Percentiles rank a stretch among this genome's conserved stretches.
phyloP scores from a whole-genome alignment of 2,329 filamentous ascomycete species.

The Fonsecaea erecta region DNA sequence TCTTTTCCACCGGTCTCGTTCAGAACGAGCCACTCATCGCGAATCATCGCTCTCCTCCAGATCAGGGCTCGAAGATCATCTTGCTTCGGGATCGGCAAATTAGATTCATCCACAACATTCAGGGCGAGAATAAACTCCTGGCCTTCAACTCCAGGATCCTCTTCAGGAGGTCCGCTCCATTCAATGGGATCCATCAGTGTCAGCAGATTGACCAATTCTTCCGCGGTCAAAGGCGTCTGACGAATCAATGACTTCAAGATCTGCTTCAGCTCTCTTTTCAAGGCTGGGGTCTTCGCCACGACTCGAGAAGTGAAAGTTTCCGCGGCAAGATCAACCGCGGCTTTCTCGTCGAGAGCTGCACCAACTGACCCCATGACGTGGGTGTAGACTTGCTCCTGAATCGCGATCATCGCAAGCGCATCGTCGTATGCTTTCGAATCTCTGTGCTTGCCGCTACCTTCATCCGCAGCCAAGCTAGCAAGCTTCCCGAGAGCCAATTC shows the following conservation, averaged over 20 bases:
- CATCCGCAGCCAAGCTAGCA: constrained; percentile 68
- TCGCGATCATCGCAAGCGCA: constrained; percentile 60
- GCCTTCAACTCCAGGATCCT: constrained; percentile 54
- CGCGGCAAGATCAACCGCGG: constrained; percentile 73
- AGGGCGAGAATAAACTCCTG: constrained; percentile 78
- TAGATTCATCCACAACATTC: constrained; percentile 59
- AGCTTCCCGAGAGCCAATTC: constrained; percentile 89
- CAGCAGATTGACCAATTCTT: constrained; percentile 65
- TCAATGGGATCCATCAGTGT: constrained; percentile 71
- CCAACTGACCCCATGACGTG: constrained; percentile 70
- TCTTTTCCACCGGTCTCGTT: constrained; percentile 77
- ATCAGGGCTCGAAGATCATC: constrained; percentile 66
- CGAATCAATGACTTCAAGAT: constrained; percentile 71
- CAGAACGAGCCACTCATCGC: constrained; percentile 81
- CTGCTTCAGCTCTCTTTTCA: constrained; percentile 73
- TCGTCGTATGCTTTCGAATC: constrained; percentile 27
- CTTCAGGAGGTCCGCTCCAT: constrained; percentile 46
- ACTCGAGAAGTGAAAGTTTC: constrained; percentile 64
- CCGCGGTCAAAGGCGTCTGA: constrained; percentile 67
- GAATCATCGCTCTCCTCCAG: constrained; percentile 84
- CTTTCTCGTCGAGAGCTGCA: constrained; percentile 76
- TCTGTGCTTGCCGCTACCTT: constrained; percentile 56
- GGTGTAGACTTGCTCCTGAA: constrained; percentile 80
- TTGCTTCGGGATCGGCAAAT: constrained; percentile 19
- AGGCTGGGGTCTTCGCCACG: constrained; percentile 64